Percentiles rank a stretch among this genome's conserved stretches.
phyloP scores from a whole-genome alignment of 129 eudicot species.

The Lonicera japonica region DNA sequence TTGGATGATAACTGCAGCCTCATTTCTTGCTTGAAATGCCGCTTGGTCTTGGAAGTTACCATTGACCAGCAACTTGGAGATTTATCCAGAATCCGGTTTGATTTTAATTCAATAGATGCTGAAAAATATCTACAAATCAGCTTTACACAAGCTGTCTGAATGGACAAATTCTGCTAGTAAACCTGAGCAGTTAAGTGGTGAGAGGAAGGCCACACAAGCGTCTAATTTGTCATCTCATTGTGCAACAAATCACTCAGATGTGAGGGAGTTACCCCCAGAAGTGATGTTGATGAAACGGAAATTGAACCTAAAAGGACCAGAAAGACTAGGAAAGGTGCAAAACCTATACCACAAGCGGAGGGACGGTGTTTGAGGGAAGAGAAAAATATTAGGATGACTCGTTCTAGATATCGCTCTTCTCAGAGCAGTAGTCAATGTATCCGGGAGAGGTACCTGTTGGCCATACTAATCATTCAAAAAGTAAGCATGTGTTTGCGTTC shows the following conservation, averaged over 20 bases:
- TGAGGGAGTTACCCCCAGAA: slow-evolving; percentile 10
- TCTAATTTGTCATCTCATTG: slow-evolving; percentile 17
- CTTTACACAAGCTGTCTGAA: slow-evolving; percentile 35
- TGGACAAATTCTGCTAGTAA: slow-evolving; percentile 45
- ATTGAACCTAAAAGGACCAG: slow-evolving; percentile 38
- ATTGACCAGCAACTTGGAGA: slow-evolving; percentile 74
- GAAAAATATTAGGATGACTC: slow-evolving; percentile 45
- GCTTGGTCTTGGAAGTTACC: slow-evolving; percentile 43
- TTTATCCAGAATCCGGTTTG: slow-evolving; percentile 36
- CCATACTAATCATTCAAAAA: slow-evolving; percentile 6
- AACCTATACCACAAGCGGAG: slow-evolving; percentile 18
- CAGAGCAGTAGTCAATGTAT: slow-evolving; percentile 26
- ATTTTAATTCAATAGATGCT: slow-evolving; percentile 30
- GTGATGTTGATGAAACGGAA: slow-evolving; percentile 14
- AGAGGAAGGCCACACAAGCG: slow-evolving; percentile 8
- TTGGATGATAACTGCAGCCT: slow-evolving; percentile 31
- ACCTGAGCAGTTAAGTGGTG: slow-evolving; percentile 27
- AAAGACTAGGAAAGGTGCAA: slow-evolving; percentile 45
- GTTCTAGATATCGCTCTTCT: slow-evolving; percentile 36
- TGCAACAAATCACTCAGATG: slow-evolving; percentile 17
- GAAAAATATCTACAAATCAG: slow-evolving; percentile 40
- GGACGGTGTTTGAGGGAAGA: slow-evolving; percentile 18
- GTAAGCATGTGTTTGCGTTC: slow-evolving; percentile 16
- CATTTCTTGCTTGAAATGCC: slow-evolving; percentile 63
- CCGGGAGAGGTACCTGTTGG: slow-evolving; percentile 14